These are phyloP conservation scores for Fusarium hostae DNA, from an alignment of 2,329 filamentous ascomycete species.

Conservation along the genomic window DNA sequence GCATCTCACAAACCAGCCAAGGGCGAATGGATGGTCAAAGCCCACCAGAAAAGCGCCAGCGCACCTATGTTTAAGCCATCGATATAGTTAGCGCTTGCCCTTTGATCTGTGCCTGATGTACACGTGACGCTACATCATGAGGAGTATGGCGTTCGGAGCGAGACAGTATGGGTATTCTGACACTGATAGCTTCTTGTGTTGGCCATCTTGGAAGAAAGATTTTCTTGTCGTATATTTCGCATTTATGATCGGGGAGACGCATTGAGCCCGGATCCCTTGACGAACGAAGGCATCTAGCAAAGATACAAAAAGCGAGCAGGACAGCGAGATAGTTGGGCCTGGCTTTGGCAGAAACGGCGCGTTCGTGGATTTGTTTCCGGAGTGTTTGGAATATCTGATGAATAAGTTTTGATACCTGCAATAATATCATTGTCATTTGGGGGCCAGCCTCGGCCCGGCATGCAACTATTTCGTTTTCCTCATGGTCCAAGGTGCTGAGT, in stretches of 20 bases:
- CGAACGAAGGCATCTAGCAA: constrained; percentile 25
- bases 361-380: constrained; percentile 30
- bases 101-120: constrained; percentile 30
- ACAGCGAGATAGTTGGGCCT: constrained; percentile 15
- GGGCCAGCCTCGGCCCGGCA: background rate
- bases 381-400: constrained; percentile 34
- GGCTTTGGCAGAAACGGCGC: constrained; percentile 24
- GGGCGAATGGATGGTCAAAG: constrained; percentile 55
- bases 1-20: constrained; percentile 39
- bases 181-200: constrained; percentile 8
- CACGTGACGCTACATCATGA: constrained; percentile 26
- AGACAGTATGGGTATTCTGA: constrained; percentile 19
- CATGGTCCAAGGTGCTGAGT: background rate
- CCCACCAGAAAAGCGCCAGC: constrained; percentile 64
- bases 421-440: constrained; percentile 41
- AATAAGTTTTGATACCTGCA: constrained; percentile 44
- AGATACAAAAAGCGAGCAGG: constrained; percentile 14
- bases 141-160: constrained; percentile 44
- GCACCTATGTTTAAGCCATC: constrained; percentile 46
- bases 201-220: constrained; percentile 13
- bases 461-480: background rate
- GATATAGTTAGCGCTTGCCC: background rate
- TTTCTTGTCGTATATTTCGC: constrained; percentile 26
- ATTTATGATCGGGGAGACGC: constrained; percentile 31
- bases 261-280: constrained; percentile 22